A percentile compares a stretch with the other conserved stretches of the same genome.
Conservation (phyloP, 495 filamentous ascomycete genomes). For the Penicillium egyptiacum region DNA sequence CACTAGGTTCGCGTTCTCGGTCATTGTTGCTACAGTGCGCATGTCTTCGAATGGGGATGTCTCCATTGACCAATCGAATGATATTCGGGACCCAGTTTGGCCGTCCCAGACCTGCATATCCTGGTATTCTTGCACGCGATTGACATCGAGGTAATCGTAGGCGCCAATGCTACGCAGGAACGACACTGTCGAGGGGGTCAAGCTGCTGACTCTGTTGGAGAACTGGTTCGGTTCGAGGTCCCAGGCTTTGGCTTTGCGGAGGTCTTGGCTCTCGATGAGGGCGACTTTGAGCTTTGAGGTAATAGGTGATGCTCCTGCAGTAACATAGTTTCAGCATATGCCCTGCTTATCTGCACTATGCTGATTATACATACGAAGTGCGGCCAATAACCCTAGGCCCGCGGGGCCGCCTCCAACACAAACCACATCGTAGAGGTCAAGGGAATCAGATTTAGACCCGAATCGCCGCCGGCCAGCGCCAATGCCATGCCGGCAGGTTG, state of each 20-base stretch:
- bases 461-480: constrained; percentile 32
- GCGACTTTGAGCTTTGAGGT: constrained; percentile 80
- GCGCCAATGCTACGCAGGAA: constrained; percentile 79
- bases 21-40: constrained; percentile 87
- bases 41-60: constrained; percentile 47
- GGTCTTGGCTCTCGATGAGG: constrained; percentile 85
- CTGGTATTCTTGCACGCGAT: constrained; percentile 81
- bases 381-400: constrained; percentile 82
- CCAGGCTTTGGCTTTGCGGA: constrained; percentile 63
- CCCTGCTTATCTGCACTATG: not conserved
- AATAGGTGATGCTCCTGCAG: constrained; percentile 61
- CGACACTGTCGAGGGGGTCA: constrained; percentile 78
- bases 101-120: constrained; percentile 98
- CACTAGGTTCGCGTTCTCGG: constrained; percentile 87
- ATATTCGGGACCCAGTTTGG: constrained; percentile 78
- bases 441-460: constrained; percentile 23
- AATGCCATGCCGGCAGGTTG: constrained; percentile 40
- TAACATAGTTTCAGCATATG: constrained; percentile 1
- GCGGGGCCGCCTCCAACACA: constrained; percentile 97
- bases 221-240: constrained; percentile 65
- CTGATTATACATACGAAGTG: constrained; percentile 64
- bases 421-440: constrained; percentile 84
- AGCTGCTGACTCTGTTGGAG: constrained; percentile 91
- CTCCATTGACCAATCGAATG: constrained; percentile 73
- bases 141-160: constrained; percentile 70